Base-by-base conservation (phyloP, 345 rosid species). In the Populus pruinosa region DNA sequence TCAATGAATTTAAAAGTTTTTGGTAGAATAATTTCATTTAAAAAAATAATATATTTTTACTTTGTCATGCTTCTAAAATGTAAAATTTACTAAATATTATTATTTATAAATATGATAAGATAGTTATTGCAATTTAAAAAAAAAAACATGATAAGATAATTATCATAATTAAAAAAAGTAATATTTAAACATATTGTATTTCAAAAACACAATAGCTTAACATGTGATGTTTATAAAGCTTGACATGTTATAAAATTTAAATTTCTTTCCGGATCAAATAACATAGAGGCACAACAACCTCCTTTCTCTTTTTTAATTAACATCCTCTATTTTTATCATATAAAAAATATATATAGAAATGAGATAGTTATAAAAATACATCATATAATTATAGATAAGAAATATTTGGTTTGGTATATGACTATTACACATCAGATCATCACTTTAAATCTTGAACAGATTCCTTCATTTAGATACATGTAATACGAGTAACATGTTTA, bases 401-500 rank as follows among this genome's bases (percentile, higher is more conserved):
- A 10, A 2, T 41, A 10, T 12, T 9, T 0, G 1, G 12, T 41
- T 41, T 41, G 4, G 3, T 41, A 10, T 0, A 41, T 41, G 4
- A 41, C 0, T 41, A 41, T 2, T 0, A 0, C 14, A 41, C 0
- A 0, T 41, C 0, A 2, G 0, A 0, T 41, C 0, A 41, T 41
- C 2, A 41, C 0, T 10, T 0, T 0, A 14, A 3, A 41, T 41
- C 44, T 0, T 0, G 0, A 10, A 41, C 1, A 41, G 0, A 14
- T 10, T 10, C 44, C 1, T 41, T 12, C 14, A 41, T 0, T 1
- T 41, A 10, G 1, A 41, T 41, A 41, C 0, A 41, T 41, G 0
- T 0, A 9, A 2, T 41, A 41, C 3, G 0, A 41, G 0, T 0
- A 10, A 41, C 13, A 41, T 41, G 1, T 0, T 1, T 2, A 2